Conservation (phyloP, 140 eudicot species). For the Bidens hawaiensis region DNA sequence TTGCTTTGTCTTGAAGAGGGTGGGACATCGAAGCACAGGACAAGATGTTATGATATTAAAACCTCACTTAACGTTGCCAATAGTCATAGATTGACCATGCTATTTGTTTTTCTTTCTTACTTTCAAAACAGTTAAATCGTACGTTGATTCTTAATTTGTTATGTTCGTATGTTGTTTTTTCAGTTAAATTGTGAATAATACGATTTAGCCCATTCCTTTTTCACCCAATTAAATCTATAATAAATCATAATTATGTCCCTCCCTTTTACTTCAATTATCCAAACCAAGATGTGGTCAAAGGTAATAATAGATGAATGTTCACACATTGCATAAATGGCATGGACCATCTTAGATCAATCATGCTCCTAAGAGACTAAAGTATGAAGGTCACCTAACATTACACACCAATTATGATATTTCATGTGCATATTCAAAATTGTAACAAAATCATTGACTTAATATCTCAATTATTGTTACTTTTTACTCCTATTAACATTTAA, state of each 20-base stretch:
- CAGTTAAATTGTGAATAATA: too few species aligned
- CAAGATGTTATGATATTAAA: too few species aligned
- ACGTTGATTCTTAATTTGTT: too few species aligned
- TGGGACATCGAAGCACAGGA: too few species aligned
- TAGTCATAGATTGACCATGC: too few species aligned
- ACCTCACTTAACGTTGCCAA: too few species aligned
- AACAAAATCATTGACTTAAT: constrained; percentile 24
- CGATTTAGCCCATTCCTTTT: too few species aligned
- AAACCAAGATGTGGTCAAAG: constrained; percentile 23
- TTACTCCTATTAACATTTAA: background rate
- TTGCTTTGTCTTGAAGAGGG: too few species aligned
- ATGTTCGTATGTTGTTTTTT: too few species aligned
- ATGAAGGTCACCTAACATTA: constrained; percentile 23
- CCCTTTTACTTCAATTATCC: background rate
- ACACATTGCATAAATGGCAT: constrained; percentile 23
- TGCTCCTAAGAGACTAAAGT: constrained; percentile 13
- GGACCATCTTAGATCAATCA: constrained; percentile 34
- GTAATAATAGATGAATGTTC: constrained; percentile 24
- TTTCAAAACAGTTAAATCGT: too few species aligned
- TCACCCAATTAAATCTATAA: background rate
- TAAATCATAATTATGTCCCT: background rate
- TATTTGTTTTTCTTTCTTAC: too few species aligned
- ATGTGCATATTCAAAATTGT: constrained; percentile 29
- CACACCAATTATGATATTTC: constrained; percentile 28
- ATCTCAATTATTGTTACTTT: constrained; percentile 7